Conservation (phyloP, 805 yeast genomes). For the Metschnikowia hibisci region DNA sequence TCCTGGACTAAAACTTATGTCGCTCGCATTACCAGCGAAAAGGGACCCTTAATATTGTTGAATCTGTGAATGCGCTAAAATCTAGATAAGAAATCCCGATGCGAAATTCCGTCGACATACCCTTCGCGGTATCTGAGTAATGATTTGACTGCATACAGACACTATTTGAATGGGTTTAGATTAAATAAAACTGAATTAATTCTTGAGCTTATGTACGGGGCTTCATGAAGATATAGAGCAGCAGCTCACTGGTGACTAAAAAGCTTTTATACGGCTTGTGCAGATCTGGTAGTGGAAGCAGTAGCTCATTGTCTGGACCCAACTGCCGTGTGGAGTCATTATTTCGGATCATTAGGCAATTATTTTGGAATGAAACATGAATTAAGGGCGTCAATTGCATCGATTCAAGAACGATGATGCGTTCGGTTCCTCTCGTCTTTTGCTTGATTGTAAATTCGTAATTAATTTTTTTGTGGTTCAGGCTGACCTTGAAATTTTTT, state of each 20-base stretch:
- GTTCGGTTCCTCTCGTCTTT: slow-evolving; percentile 1
- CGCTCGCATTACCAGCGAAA: too few species aligned
- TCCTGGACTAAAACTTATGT: background rate
- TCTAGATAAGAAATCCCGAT: background rate
- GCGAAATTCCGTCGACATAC: background rate
- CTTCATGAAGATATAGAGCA: slow-evolving; percentile 13
- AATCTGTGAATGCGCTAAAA: background rate
- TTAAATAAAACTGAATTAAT: too few species aligned
- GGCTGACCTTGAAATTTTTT: background rate
- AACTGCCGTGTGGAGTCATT: slow-evolving; percentile 11
- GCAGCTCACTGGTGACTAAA: slow-evolving; percentile 7
- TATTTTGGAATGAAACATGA: slow-evolving; percentile 8
- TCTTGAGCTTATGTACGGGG: too few species aligned
- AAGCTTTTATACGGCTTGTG: slow-evolving; percentile 11
- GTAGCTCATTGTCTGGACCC: slow-evolving; percentile 6
- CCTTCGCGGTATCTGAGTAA: background rate
- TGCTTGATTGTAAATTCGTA: slow-evolving; percentile 11
- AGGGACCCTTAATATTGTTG: background rate
- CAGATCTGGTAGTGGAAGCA: slow-evolving; percentile 9
- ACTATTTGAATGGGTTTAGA: background rate
- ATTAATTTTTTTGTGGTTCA: background rate
- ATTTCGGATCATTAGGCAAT: slow-evolving; percentile 11
- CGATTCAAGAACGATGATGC: slow-evolving; percentile 17
- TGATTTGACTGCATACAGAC: background rate
- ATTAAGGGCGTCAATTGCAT: slow-evolving; percentile 15